These are phyloP conservation scores for Monascus ruber DNA, from an alignment of 2,329 filamentous ascomycete genomes.

Conservation along the genomic window DNA sequence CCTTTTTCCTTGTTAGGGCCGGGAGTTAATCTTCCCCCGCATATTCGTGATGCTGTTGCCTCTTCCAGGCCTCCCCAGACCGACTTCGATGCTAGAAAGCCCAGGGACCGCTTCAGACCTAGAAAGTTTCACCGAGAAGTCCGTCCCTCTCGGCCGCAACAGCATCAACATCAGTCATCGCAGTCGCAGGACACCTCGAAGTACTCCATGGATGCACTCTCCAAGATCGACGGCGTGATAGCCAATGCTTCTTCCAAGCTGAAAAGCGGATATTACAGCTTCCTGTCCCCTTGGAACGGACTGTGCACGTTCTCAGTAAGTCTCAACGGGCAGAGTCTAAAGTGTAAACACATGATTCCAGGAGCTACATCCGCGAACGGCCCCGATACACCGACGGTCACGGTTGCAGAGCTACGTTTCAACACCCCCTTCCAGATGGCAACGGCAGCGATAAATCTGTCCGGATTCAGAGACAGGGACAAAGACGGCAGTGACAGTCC, in stretches of 20 bases:
- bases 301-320: slow-evolving; percentile 77
- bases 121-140: slow-evolving; percentile 23
- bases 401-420: slow-evolving; percentile 77
- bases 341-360: slow-evolving; percentile 60
- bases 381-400: slow-evolving; percentile 28
- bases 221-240: background rate
- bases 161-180: slow-evolving; percentile 4
- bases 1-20: slow-evolving; percentile 22
- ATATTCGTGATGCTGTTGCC: background rate
- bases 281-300: slow-evolving; percentile 77
- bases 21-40: slow-evolving; percentile 12
- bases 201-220: background rate
- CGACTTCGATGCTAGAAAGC: background rate
- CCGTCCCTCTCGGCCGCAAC: slow-evolving; percentile 16
- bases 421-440: slow-evolving; percentile 56
- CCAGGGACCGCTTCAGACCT: slow-evolving; percentile 9
- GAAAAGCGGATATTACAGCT: slow-evolving; percentile 51
- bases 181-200: background rate
- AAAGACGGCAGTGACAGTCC: background rate
- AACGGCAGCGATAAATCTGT: slow-evolving; percentile 13
- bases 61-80: background rate
- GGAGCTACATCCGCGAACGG: slow-evolving; percentile 8
- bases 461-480: too few species aligned
- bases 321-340: slow-evolving; percentile 60
- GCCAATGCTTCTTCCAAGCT: slow-evolving; percentile 12